These are phyloP conservation scores for Cordyceps cicadae DNA, from an alignment of 2,329 filamentous ascomycete species.

Conservation along the genomic window DNA sequence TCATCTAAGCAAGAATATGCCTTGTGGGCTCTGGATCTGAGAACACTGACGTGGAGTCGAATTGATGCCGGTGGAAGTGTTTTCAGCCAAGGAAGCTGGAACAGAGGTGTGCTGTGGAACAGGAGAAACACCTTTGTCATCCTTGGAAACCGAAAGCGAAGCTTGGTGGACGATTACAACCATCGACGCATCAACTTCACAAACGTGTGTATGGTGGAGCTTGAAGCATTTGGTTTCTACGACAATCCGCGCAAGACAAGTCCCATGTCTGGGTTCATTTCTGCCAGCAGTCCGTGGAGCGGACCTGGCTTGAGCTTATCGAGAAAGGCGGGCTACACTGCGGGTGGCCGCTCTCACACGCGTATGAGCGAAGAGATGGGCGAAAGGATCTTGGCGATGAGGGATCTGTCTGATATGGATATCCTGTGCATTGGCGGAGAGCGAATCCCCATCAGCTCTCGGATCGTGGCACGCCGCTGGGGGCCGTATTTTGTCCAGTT, in stretches of 20 bases:
- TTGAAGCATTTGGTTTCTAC: slow-evolving; percentile 95
- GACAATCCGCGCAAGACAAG: slow-evolving; percentile 79
- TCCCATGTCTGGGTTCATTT: slow-evolving; percentile 76
- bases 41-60: slow-evolving; percentile 83
- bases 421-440: slow-evolving; percentile 87
- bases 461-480: slow-evolving; percentile 81
- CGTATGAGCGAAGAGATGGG: slow-evolving; percentile 78
- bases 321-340: slow-evolving; percentile 55
- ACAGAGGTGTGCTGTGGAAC: slow-evolving; percentile 87
- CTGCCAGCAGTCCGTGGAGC: slow-evolving; percentile 65
- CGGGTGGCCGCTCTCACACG: slow-evolving; percentile 68
- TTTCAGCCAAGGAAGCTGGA: slow-evolving; percentile 97
- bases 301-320: slow-evolving; percentile 48
- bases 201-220: slow-evolving; percentile 91
- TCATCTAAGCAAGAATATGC: slow-evolving; percentile 98
- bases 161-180: slow-evolving; percentile 95
- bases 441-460: slow-evolving; percentile 86
- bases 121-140: slow-evolving; percentile 93
- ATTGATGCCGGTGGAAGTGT: slow-evolving; percentile 93
- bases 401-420: slow-evolving; percentile 95
- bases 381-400: slow-evolving; percentile 65
- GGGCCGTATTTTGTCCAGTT: slow-evolving; percentile 93
- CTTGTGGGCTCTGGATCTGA: slow-evolving; percentile 86
- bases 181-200: slow-evolving; percentile 96
- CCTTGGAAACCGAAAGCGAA: slow-evolving; percentile 85